A percentile compares a stretch with the other conserved stretches of the same genome.
These are phyloP conservation scores for Thraustochytrium sp. DNA, from an alignment of 352 stramenopile species.

Conservation along the genomic window DNA sequence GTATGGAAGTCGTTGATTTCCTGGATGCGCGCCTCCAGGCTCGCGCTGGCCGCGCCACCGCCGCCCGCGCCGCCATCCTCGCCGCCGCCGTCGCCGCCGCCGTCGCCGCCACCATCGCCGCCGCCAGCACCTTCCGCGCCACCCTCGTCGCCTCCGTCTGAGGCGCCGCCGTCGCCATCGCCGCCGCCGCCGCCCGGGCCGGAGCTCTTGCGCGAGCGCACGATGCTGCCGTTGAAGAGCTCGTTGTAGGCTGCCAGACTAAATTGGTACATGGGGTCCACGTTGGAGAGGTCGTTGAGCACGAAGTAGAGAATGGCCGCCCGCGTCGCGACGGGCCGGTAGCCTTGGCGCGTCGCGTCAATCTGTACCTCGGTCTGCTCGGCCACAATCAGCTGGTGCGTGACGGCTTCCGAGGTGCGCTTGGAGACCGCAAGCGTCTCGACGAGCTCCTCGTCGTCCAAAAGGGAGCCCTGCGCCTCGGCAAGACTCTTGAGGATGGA, in stretches of 20 bases:
- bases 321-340: constrained; percentile 78
- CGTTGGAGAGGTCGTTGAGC: constrained; percentile 84
- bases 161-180: not conserved
- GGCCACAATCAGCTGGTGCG: constrained; percentile 79
- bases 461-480: constrained; percentile 77
- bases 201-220: constrained; percentile 51
- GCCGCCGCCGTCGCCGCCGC: not conserved
- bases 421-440: constrained; percentile 90
- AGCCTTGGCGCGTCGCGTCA: constrained; percentile 83
- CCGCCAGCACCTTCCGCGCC: not conserved
- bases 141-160: constrained; percentile 4
- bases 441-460: constrained; percentile 88
- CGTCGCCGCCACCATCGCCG: not conserved
- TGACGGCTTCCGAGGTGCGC: constrained; percentile 85
- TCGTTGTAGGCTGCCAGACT: constrained; percentile 87
- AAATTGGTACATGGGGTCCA: constrained; percentile 96
- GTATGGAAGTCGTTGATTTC: constrained; percentile 92
- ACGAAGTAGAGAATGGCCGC: constrained; percentile 92
- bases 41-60: constrained; percentile 36
- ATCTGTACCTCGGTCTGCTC: constrained; percentile 93
- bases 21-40: constrained; percentile 74
- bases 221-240: constrained; percentile 87
- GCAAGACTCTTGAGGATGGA: constrained; percentile 84
- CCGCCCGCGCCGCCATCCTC: not conserved
- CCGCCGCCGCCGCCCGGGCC: not conserved